Conservation (phyloP, 2,329 filamentous ascomycete species). For the Coniella vitis region DNA sequence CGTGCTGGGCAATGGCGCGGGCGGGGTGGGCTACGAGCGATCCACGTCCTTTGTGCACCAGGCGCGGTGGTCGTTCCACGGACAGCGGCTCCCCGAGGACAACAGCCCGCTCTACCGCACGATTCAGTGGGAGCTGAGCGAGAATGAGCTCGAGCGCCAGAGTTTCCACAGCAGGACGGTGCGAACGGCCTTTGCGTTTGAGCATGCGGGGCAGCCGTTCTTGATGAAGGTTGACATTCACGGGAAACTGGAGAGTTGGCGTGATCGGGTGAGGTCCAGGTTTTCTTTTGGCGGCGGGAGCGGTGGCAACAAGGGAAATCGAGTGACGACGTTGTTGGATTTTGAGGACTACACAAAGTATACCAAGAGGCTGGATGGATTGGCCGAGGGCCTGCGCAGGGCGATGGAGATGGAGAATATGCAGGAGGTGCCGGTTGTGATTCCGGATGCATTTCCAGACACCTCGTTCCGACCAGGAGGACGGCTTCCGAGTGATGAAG, state of each 20-base stretch:
- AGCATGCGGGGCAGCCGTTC: slow-evolving; percentile 24
- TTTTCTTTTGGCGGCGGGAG: slow-evolving; percentile 17
- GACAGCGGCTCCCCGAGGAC: slow-evolving; percentile 16
- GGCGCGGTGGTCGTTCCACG: slow-evolving; percentile 22
- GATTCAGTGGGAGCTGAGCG: slow-evolving; percentile 24
- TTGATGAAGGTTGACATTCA: slow-evolving; percentile 25
- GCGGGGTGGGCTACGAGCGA: slow-evolving; percentile 20
- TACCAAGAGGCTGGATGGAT: not conserved
- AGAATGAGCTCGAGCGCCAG: slow-evolving; percentile 24
- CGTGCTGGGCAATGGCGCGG: slow-evolving; percentile 17
- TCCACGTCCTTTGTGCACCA: slow-evolving; percentile 15
- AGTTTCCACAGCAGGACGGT: slow-evolving; percentile 21
- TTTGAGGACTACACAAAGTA: slow-evolving; percentile 1
- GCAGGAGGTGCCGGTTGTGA: slow-evolving; percentile 1
- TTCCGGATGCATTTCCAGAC: slow-evolving; percentile 1
- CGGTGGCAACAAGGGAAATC: not conserved
- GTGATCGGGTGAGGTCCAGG: slow-evolving; percentile 17
- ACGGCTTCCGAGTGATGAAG: not conserved
- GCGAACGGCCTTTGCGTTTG: slow-evolving; percentile 25
- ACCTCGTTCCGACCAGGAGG: not conserved
- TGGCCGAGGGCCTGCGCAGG: not conserved
- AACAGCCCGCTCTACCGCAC: slow-evolving; percentile 19
- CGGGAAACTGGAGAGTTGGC: slow-evolving; percentile 22
- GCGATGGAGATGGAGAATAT: slow-evolving; percentile 10
- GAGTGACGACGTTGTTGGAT: not conserved